Evolutionary conservation across 352 stramenopile species (phyloP), one percentile per base, ranked within the genome.

Genomic region (Pythium dissotocum): DNA sequence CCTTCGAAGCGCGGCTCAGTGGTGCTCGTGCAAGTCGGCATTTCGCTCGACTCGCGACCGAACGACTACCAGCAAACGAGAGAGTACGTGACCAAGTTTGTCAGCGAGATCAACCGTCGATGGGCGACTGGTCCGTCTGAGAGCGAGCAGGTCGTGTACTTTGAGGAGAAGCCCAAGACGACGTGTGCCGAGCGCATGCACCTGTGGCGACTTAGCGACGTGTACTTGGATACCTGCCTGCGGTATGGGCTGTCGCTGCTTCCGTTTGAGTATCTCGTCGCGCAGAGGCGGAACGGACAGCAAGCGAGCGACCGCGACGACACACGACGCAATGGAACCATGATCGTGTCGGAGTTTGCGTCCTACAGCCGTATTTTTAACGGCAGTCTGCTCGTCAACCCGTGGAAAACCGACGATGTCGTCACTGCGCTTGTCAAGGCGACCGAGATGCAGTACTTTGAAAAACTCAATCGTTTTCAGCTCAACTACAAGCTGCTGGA

Each of bases 311-410:
- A 63, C 1, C 16, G 21, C 1, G 69, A 77, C 33, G 65, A 63
- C 12, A 67, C 52, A 3, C 76, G 78, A 12, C 75, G 77, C 18
- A 87, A 90, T 54, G 95, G 95, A 24, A 68, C 97, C 4, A 94
- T 98, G 72, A 95, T 99, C 36, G 81, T 98, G 4, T 99, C 94
- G 30, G 97, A 99, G 73, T 99, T 99, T 76, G 92, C 94, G 2
- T 97, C 89, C 16, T 98, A 96, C 71, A 98, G 92, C 38, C 83
- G 98, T 40, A 97, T 99, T 40, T 89, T 99, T 73, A 89, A 95
- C 62, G 98, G 98, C n/a, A 95, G 95, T 49, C 59, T 99, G 61
- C 86, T 97, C 26, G 88, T 99, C 21, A 99, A 99, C 73, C 98
- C 98, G 10, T 99, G 97, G 96, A 98, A 98, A 75, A 85, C 92